Percentiles rank a stretch among this genome's conserved stretches.
Conservation (phyloP, 2,329 filamentous ascomycete genomes). For the Aspergillaceae sp. region DNA sequence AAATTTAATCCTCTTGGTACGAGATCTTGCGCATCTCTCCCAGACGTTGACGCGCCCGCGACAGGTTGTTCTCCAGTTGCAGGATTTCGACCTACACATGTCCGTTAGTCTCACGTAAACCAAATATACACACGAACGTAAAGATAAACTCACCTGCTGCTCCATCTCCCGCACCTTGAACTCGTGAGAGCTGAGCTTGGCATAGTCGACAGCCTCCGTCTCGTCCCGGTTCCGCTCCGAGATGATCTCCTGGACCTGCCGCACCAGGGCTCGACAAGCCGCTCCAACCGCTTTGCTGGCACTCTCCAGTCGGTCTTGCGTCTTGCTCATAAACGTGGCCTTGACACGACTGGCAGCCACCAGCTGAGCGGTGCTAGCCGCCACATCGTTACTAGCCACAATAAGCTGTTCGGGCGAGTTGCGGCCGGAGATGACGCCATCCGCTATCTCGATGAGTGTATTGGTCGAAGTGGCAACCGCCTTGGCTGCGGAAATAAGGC, state of each 20-base stretch:
- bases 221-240: slow-evolving; percentile 74
- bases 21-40: slow-evolving; percentile 98
- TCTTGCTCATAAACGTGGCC: slow-evolving; percentile 96
- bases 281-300: slow-evolving; percentile 88
- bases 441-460: slow-evolving; percentile 93
- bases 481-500: slow-evolving; percentile 93
- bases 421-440: slow-evolving; percentile 83
- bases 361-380: slow-evolving; percentile 89
- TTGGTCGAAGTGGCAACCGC: slow-evolving; percentile 91
- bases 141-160: slow-evolving; percentile 67
- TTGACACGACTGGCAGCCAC: slow-evolving; percentile 94
- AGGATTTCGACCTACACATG: slow-evolving; percentile 80
- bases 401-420: slow-evolving; percentile 96
- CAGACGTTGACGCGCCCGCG: slow-evolving; percentile 68
- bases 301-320: slow-evolving; percentile 80
- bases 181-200: slow-evolving; percentile 80
- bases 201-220: slow-evolving; percentile 73
- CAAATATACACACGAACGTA: not conserved
- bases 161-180: slow-evolving; percentile 99
- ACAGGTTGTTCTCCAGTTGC: slow-evolving; percentile 81
- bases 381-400: slow-evolving; percentile 93
- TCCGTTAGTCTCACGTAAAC: not conserved
- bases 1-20: slow-evolving; percentile 65
- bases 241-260: slow-evolving; percentile 92
- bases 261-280: slow-evolving; percentile 77